Evolutionary conservation across 2,329 filamentous ascomycete genomes (phyloP), one percentile per base, ranked within the genome.

Genomic region (Chalaropsis ovoidea): DNA sequence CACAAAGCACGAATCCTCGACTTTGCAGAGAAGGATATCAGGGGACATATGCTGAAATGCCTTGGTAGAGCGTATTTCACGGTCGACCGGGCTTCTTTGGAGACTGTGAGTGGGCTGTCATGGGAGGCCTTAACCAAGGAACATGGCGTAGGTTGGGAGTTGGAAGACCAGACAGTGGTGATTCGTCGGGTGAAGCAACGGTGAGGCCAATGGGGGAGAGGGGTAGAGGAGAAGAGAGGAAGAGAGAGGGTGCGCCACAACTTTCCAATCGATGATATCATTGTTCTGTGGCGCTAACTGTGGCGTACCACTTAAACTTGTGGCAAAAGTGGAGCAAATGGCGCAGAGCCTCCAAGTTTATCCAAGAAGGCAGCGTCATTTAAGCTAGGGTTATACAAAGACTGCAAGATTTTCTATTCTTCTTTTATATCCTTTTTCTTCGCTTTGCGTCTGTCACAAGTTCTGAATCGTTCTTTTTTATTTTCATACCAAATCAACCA

Each of bases 91-190:
- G 73, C 72, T 2, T 90, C 86, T 74, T 76, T 96, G 62, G 89
- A 94, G 75, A 81, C 72, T 81, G 83, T 66, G 81, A 88, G 3
- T 85, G 84, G 61, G 79, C 82, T 70, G 78, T n/a, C 76, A n/a
- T 99, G 93, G 91, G 79, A 83, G 11, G 83, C 84, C 62, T 76
- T 97, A 71, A 81, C 76, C 66, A 80, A 82, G 42, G 78, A 82
- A 69, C 85, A 89, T 72, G 85, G 85, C 2, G 87, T 97, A 1
- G 91, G 91, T 0, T 99, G 94, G 94, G 84, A 91, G 72, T 77
- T 89, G 71, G 86, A 89, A 49, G 86, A 82, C 3, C 80, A 82
- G 54, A 87, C 78, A 71, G 86, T 96, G 41, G 79, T 91, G n/a
- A 93, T 97, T 72, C 82, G 88, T 65, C 81, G 76, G 71, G 75